phyloP scores from a whole-genome alignment of 371 early-diverging fungal species.

The Syncephalis plumigaleata region DNA sequence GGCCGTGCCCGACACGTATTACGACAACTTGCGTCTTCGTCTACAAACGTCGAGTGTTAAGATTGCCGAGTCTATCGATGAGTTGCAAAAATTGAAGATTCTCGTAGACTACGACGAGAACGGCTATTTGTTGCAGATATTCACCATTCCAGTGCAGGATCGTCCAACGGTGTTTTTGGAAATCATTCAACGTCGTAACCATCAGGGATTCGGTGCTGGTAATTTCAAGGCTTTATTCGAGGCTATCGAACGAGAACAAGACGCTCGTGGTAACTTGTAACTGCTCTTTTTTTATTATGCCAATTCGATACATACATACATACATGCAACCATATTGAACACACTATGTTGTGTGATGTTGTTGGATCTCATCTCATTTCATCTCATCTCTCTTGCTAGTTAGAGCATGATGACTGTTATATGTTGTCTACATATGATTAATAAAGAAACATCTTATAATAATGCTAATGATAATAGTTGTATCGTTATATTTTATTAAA shows the following conservation, averaged over 20 bases:
- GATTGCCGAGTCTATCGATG: conserved; percentile 64
- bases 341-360: too few species aligned
- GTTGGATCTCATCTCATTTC: too few species aligned
- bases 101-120: conserved; percentile 92
- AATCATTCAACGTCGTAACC: conserved; percentile 89
- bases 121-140: conserved; percentile 90
- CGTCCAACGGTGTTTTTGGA: conserved; percentile 93
- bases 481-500: too few species aligned
- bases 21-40: conserved; percentile 59
- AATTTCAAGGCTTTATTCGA: conserved; percentile 96
- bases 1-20: conserved; percentile 73
- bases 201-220: conserved; percentile 94
- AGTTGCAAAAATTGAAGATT: conserved; percentile 69
- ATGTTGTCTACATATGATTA: too few species aligned
- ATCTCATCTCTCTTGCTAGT: too few species aligned
- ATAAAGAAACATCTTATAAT: too few species aligned
- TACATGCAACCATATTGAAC: too few species aligned
- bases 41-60: conserved; percentile 46
- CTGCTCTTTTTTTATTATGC: too few species aligned
- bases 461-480: too few species aligned
- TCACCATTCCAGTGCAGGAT: conserved; percentile 86
- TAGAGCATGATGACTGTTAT: too few species aligned
- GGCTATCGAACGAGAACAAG: conserved; percentile 88
- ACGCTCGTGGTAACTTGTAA: conserved; percentile 72
- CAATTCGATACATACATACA: too few species aligned